phyloP scores from a whole-genome alignment of 2,329 filamentous ascomycete genomes.

The Paramyrothecium sp. region DNA sequence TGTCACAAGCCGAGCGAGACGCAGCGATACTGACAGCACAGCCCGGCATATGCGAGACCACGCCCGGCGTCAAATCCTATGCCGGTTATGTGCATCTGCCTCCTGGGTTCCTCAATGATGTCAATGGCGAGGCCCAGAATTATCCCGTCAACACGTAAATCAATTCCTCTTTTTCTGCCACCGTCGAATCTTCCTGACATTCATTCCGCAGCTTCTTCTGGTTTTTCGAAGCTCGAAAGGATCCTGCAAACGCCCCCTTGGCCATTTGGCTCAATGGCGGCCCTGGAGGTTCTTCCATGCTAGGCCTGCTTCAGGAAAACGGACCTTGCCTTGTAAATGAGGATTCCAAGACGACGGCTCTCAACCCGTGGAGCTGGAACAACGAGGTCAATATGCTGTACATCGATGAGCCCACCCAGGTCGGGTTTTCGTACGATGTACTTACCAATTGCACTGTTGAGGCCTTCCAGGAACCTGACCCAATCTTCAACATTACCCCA shows the following conservation, averaged over 20 bases:
- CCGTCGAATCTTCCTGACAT: background rate
- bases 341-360: constrained; percentile 48
- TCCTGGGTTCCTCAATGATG: constrained; percentile 32
- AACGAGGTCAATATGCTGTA: constrained; percentile 50
- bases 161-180: background rate
- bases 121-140: constrained; percentile 41
- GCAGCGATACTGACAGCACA: background rate
- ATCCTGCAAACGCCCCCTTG: constrained; percentile 37
- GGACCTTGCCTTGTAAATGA: constrained; percentile 51
- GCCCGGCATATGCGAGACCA: constrained; percentile 54
- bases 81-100: constrained; percentile 62
- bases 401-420: constrained; percentile 63
- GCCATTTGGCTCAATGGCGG: constrained; percentile 54
- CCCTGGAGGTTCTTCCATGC: constrained; percentile 29
- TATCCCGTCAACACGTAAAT: constrained; percentile 47
- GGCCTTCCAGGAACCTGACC: constrained; percentile 41
- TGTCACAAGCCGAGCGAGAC: too few species aligned
- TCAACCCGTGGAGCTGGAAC: constrained; percentile 65
- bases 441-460: constrained; percentile 61
- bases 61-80: constrained; percentile 60
- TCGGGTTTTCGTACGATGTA: constrained; percentile 66
- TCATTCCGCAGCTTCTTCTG: constrained; percentile 38
- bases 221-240: constrained; percentile 46
- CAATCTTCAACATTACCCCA: constrained; percentile 42
- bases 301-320: constrained; percentile 54